Evolutionary conservation across 179 eudicot genomes (phyloP).

Genomic region (Beta corolliflora): DNA sequence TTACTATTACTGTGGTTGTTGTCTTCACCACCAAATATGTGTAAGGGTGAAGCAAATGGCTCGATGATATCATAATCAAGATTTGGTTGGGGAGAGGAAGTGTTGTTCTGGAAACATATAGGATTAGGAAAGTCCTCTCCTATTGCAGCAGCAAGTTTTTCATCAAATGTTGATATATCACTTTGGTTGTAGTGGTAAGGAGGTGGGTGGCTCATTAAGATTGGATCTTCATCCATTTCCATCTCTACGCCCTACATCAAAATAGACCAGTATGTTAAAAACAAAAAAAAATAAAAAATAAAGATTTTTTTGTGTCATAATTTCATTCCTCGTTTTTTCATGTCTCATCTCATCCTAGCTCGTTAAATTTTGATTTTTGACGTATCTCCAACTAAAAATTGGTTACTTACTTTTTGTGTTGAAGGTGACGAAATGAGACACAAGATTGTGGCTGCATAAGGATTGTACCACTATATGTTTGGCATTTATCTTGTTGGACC

Average conservation of each 20-base stretch:
- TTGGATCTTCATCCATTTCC: not conserved
- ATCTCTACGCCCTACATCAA: not conserved
- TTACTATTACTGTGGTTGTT: not conserved
- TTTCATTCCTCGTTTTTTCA: too few species aligned
- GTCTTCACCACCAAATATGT: not conserved
- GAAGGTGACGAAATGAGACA: too few species aligned
- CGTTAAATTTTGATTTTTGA: too few species aligned
- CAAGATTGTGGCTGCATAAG: too few species aligned
- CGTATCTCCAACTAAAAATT: too few species aligned
- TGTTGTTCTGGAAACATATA: not conserved
- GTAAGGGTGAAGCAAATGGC: not conserved
- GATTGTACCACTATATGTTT: too few species aligned
- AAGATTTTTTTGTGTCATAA: too few species aligned
- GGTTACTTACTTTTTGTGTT: too few species aligned
- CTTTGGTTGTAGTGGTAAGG: not conserved
- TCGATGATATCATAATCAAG: not conserved
- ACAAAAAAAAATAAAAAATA: too few species aligned
- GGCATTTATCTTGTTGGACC: too few species aligned
- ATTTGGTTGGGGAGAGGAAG: not conserved
- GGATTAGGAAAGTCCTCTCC: conserved; percentile 7
- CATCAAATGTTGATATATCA: not conserved
- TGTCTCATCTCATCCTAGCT: too few species aligned
- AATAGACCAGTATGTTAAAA: too few species aligned
- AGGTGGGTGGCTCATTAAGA: not conserved
- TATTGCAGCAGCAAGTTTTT: not conserved